Base-by-base conservation (phyloP, 257 asterid genomes). In the Agastache rugosa region DNA sequence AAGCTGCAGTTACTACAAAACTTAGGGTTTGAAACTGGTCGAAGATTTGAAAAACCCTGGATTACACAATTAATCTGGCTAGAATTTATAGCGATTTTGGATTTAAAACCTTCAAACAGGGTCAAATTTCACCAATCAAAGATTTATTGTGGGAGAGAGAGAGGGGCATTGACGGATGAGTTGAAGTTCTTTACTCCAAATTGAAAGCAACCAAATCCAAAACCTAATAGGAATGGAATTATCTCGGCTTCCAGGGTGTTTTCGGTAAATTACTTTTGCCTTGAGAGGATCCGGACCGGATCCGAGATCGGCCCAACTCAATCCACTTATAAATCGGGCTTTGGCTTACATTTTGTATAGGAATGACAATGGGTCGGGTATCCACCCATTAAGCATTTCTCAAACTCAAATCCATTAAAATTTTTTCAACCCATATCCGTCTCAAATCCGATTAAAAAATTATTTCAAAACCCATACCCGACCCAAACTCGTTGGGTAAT, bases 161-260 rank as follows among this genome's bases (percentile, higher is more conserved):
- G 11, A 14, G 23, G 17, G 14, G 77, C 22, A 61, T 63, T 75
- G 79, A 79, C 75, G 77, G 73, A 68, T 79, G 83, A 62, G 73
- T 62, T 79, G 73, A 59, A 39, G 65, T 65, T 47, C 72, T 16
- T 27, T 45, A 67, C 72, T 59, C 68, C 63, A 50, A 39, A 22
- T 51, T 60, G 53, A 50, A 37, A 45, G 72, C 72, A 45, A 27
- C 73, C 73, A 29, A 64, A 74, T 74, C 29, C 48, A 67, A 42
- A 71, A 71, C 81, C 77, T 77, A 77, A 63, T 55, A 6, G 70
- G 0, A 54, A n/a, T 47, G 78, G 78, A 72, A 72, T 72, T 72
- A 78, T 77, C 78, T 77, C 14, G 8, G 9, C 19, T 54, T 11
- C 4, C 31, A 64, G 64, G 81, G 74, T 19, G 51, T 47, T 78